A percentile compares a stretch with the other conserved stretches of the same genome.
These are phyloP conservation scores for Thielaviopsis musarum DNA, from an alignment of 2,329 filamentous ascomycete genomes.

Conservation along the genomic window DNA sequence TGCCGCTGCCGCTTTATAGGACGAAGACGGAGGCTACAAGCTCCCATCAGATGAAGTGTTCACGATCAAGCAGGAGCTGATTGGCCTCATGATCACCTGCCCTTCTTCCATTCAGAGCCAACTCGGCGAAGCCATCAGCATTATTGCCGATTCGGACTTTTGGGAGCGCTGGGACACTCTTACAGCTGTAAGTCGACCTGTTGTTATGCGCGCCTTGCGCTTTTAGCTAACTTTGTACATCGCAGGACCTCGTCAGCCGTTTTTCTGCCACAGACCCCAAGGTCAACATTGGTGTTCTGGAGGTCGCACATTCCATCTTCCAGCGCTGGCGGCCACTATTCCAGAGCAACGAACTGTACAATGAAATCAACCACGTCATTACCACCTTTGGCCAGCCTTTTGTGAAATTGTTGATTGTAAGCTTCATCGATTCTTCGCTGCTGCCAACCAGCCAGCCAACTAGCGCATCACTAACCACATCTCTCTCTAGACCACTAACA, in stretches of 20 bases:
- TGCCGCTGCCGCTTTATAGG: constrained; percentile 24
- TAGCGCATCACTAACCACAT: background rate
- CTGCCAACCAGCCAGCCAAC: background rate
- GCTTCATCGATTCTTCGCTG: constrained; percentile 13
- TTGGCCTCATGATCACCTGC: constrained; percentile 90
- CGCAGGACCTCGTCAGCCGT: constrained; percentile 68
- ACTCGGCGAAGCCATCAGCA: constrained; percentile 87
- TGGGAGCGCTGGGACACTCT: constrained; percentile 94
- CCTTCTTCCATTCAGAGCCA: constrained; percentile 80
- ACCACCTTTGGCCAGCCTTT: constrained; percentile 71
- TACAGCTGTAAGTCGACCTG: constrained; percentile 26
- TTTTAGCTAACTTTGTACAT: background rate
- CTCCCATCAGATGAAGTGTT: constrained; percentile 65
- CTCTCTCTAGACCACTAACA: constrained; percentile 41
- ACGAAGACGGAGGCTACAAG: constrained; percentile 90
- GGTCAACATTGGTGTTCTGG: constrained; percentile 83
- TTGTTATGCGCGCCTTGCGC: background rate
- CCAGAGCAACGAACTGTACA: constrained; percentile 80
- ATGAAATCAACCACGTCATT: constrained; percentile 92
- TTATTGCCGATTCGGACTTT: constrained; percentile 96
- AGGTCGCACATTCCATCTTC: constrained; percentile 97
- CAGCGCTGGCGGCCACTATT: constrained; percentile 89
- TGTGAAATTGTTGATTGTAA: constrained; percentile 58
- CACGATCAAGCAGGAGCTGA: constrained; percentile 87
- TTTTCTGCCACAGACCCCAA: constrained; percentile 67